phyloP scores from a whole-genome alignment of 176 grass and related monocot genomes.

The Melocanna baccifera region DNA sequence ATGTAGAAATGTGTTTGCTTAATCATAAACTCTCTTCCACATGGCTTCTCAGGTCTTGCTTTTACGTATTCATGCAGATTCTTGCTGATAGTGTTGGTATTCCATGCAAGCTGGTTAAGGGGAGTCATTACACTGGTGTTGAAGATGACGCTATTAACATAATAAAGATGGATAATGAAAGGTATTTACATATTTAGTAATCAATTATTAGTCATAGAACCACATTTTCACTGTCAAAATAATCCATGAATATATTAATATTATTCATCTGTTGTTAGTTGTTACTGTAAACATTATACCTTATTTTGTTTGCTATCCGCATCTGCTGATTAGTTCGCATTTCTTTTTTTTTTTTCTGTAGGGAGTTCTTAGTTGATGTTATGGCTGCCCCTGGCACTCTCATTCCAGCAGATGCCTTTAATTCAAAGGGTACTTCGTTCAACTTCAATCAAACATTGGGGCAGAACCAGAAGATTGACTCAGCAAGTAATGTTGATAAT shows the following conservation, averaged over 20 bases:
- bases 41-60: slow-evolving; percentile 10
- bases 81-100: slow-evolving; percentile 94
- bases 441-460: slow-evolving; percentile 38
- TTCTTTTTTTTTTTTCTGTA: slow-evolving; percentile 20
- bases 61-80: slow-evolving; percentile 56
- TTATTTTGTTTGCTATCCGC: background rate
- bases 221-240: slow-evolving; percentile 16
- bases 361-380: slow-evolving; percentile 93
- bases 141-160: slow-evolving; percentile 92
- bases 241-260: slow-evolving; percentile 14
- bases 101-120: slow-evolving; percentile 91
- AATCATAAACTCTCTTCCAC: slow-evolving; percentile 21
- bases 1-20: background rate
- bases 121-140: slow-evolving; percentile 88
- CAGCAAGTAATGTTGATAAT: slow-evolving; percentile 31
- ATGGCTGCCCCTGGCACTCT: slow-evolving; percentile 91
- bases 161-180: slow-evolving; percentile 76
- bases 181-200: slow-evolving; percentile 43
- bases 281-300: slow-evolving; percentile 15
- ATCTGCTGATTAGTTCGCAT: slow-evolving; percentile 5
- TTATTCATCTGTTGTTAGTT: slow-evolving; percentile 23
- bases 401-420: slow-evolving; percentile 78
- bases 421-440: slow-evolving; percentile 61
- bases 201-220: slow-evolving; percentile 13
- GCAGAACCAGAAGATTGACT: slow-evolving; percentile 20